A percentile compares a stretch with the other conserved stretches of the same genome.
Evolutionary conservation across 2,329 filamentous ascomycete species (phyloP).

Genomic region (Annulohypoxylon truncatum): DNA sequence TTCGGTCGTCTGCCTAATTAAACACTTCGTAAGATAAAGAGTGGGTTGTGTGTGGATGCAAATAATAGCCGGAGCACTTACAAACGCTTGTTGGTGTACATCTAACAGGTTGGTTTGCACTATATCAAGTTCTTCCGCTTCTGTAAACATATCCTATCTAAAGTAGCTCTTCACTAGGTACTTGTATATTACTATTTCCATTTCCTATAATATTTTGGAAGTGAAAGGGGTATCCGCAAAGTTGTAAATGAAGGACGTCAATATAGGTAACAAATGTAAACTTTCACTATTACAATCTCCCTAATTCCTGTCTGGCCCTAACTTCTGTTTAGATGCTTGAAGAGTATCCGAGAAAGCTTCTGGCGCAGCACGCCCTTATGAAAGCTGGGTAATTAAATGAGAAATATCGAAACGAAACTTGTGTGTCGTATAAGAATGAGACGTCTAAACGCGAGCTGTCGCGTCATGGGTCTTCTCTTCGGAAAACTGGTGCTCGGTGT

Average conservation of each 20-base stretch:
- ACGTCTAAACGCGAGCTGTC: constrained; percentile 43
- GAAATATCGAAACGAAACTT: neutral
- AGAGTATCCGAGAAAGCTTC: neutral
- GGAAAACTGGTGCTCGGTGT: constrained; percentile 43
- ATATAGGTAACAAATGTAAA: neutral
- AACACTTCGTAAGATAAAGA: neutral
- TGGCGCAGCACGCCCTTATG: neutral
- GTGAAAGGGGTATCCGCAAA: constrained; percentile 29
- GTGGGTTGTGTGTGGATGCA: neutral
- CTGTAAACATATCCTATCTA: neutral
- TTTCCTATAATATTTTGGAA: neutral
- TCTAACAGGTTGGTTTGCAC: neutral
- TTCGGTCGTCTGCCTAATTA: neutral
- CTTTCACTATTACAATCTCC: neutral
- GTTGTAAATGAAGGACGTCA: constrained; percentile 24
- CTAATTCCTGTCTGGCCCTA: neutral
- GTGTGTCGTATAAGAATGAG: neutral
- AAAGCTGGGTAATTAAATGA: neutral
- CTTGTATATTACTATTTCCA: neutral
- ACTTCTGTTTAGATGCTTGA: neutral
- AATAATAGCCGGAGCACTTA: neutral
- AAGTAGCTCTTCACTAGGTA: neutral
- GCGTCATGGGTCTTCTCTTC: constrained; percentile 46
- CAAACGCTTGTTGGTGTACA: neutral
- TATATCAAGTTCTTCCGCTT: neutral